A percentile compares a stretch with the other conserved stretches of the same genome.
Evolutionary conservation across 1,139 yeast species (phyloP).

Genomic region (Blastobotrys capitulatus): DNA sequence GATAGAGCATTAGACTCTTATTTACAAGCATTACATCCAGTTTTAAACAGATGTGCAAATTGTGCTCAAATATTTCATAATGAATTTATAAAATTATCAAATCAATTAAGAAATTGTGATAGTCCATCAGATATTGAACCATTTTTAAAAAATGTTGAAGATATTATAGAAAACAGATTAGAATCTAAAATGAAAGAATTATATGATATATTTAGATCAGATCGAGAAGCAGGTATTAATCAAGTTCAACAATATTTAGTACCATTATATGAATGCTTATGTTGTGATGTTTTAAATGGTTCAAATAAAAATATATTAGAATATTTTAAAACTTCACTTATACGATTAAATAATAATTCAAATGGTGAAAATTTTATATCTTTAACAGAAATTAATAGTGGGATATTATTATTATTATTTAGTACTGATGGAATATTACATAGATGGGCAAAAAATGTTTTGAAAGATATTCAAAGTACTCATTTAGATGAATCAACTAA

Average conservation of each 20-base stretch:
- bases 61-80: conserved; percentile 13
- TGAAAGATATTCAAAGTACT: conserved; percentile 2
- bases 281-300: conserved; percentile 6
- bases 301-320: neutral
- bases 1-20: conserved; percentile 6
- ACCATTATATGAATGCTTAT: conserved; percentile 11
- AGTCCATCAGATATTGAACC: conserved; percentile 2
- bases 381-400: conserved; percentile 25
- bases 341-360: neutral
- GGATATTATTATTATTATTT: conserved; percentile 29
- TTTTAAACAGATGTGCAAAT: conserved; percentile 7
- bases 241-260: conserved; percentile 1
- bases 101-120: neutral
- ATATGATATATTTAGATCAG: neutral
- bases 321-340: conserved; percentile 3
- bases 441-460: conserved; percentile 25
- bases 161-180: neutral
- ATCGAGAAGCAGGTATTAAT: conserved; percentile 1
- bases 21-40: neutral
- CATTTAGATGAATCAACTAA: neutral
- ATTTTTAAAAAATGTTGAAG: conserved; percentile 5
- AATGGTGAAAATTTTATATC: conserved; percentile 1
- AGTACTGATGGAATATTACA: conserved; percentile 22
- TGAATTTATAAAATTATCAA: conserved; percentile 4
- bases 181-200: neutral